Evolutionary conservation across 139 green algal genomes (phyloP), one percentile per base, ranked within the genome.

Genomic region (Deuterostichococcus epilithicus): DNA sequence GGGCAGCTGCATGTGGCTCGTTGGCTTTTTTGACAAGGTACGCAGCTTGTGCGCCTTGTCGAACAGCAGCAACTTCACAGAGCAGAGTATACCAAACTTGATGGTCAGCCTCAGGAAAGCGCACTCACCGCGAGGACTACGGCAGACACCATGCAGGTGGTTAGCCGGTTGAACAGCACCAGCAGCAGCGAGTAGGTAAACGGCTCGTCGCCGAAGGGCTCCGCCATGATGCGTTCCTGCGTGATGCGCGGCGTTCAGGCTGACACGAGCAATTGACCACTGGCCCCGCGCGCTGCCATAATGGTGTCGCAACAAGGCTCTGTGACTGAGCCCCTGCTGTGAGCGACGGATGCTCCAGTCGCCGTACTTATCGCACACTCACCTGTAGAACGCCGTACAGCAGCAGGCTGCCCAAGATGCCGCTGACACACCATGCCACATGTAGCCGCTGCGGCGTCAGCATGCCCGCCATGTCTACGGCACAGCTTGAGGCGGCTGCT

Each of bases 201-300:
- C 2, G 78, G 74, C 79, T 95, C 94, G 18, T 74, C 68, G 28
- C 82, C 86, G 60, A 85, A 82, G 36, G 83, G 84, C 36, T 83
- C 65, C 26, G 89, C 92, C 93, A 98, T 98, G 78, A 98, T 97
- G 30, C 90, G 86, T 82, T 98, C 95, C 92, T 99, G 90, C 82
- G n/a, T n/a, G n/a, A 33, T 82, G 25, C n/a, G 18, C 0, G 39
- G 32, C 36, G 20, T 3, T 72, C 26, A 5, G 39, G 8, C 34
- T 13, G 13, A 26, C 18, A 44, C 36, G 35, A 18, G 35, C 67
- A 72, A 18, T 72, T 72, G 67, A 18, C 67, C 13, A 72, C 15
- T 58, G 13, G 67, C 67, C 13, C 15, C 23, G 33, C 4, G 60
- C 59, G 18, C 5, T 65, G 25, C 1, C 37, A 66, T 30, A 70